Conservation (phyloP, 164 flowering plant genomes). For the Vitis rotundifolia region DNA sequence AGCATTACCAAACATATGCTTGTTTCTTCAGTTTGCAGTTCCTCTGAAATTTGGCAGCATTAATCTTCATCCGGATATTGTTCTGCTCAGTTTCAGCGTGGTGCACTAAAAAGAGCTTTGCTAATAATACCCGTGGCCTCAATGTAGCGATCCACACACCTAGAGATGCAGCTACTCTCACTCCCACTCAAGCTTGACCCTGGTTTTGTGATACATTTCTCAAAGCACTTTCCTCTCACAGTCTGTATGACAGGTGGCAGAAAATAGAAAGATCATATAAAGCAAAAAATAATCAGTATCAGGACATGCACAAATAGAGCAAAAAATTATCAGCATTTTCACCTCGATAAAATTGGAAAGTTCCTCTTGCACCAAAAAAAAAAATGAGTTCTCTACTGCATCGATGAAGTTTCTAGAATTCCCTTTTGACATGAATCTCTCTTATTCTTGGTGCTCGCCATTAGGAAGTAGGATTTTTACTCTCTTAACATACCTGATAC, state of each 20-base stretch:
- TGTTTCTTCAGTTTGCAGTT: neutral
- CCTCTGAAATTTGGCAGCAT: neutral
- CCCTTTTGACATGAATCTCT: too few relatives aligned
- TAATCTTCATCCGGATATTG: neutral
- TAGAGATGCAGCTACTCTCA: constrained; percentile 90
- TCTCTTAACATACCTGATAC: too few relatives aligned
- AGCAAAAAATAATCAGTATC: neutral
- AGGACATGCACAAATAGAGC: neutral
- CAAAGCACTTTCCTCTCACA: constrained; percentile 84
- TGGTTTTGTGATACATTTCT: constrained; percentile 88
- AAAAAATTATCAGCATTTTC: too few relatives aligned
- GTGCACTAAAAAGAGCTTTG: constrained; percentile 60
- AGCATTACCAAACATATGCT: neutral
- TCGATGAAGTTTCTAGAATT: too few relatives aligned
- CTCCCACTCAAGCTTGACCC: constrained; percentile 90
- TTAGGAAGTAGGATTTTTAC: too few relatives aligned
- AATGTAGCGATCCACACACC: constrained; percentile 94
- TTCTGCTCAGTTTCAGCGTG: constrained; percentile 28
- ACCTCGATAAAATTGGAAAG: too few relatives aligned
- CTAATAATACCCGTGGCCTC: constrained; percentile 90
- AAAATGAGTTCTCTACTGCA: too few relatives aligned
- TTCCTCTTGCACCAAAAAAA: too few relatives aligned
- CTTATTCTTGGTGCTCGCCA: too few relatives aligned
- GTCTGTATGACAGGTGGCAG: constrained; percentile 45
- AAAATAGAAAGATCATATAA: neutral